phyloP scores from a whole-genome alignment of 495 filamentous ascomycete genomes.

The Tetracladium setigerum region DNA sequence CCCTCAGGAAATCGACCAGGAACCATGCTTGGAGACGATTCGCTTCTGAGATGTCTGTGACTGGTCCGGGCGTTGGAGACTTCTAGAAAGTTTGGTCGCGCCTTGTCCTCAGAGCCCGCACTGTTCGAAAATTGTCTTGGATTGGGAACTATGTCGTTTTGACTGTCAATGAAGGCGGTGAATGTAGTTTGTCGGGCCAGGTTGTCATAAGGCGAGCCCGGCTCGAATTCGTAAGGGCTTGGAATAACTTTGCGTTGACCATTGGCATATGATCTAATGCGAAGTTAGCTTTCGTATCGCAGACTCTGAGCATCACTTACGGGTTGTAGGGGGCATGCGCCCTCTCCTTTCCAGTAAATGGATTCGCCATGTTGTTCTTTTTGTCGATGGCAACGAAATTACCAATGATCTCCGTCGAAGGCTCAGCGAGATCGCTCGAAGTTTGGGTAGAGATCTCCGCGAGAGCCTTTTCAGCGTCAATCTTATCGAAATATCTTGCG shows the following conservation, averaged over 20 bases:
- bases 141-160: not conserved
- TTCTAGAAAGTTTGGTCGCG: not conserved
- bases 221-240: conserved; percentile 19
- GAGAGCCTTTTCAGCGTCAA: too few relatives aligned
- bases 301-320: not conserved
- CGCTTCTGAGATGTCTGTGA: not conserved
- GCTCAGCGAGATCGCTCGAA: conserved; percentile 1
- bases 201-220: conserved; percentile 4
- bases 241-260: not conserved
- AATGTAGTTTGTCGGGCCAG: conserved; percentile 6
- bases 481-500: too few relatives aligned
- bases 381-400: conserved; percentile 7
- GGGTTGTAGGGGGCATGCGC: not conserved
- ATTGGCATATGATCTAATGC: not conserved
- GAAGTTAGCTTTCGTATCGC: too few relatives aligned
- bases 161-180: conserved; percentile 6
- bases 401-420: conserved; percentile 15
- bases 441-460: too few relatives aligned
- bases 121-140: conserved; percentile 8
- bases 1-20: not conserved
- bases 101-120: conserved; percentile 6
- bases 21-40: not conserved
- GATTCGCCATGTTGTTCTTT: not conserved
- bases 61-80: not conserved
- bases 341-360: not conserved